These are phyloP conservation scores for Herpetomonas tarakana DNA, from an alignment of 208 protist species.

Conservation along the genomic window DNA sequence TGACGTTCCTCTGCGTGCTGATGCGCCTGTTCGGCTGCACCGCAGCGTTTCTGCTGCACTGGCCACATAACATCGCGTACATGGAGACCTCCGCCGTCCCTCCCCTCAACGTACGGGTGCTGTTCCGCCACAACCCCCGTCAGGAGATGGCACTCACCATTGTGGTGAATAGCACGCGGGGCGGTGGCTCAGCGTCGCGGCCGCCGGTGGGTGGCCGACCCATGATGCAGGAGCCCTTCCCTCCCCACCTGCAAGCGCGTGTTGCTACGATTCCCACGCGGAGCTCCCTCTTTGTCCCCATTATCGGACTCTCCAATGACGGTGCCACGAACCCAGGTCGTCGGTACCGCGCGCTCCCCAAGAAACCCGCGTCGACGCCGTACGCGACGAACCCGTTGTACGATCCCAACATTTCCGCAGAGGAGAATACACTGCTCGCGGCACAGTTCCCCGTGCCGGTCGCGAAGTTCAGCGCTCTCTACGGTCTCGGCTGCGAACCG, in stretches of 20 bases:
- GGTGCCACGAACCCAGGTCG: not conserved
- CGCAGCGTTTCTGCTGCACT: constrained; percentile 28
- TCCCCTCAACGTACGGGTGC: not conserved
- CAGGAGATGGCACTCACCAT: not conserved
- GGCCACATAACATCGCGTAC: constrained; percentile 11
- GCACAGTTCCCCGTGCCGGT: constrained; percentile 63
- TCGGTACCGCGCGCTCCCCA: constrained; percentile 38
- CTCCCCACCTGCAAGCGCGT: not conserved
- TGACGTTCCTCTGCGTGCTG: constrained; percentile 40
- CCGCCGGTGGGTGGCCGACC: not conserved
- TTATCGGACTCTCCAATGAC: constrained; percentile 21
- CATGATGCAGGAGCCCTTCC: not conserved
- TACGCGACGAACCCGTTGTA: constrained; percentile 55
- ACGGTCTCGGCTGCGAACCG: constrained; percentile 58
- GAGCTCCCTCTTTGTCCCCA: constrained; percentile 8
- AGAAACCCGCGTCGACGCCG: constrained; percentile 37
- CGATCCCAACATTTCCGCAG: constrained; percentile 5
- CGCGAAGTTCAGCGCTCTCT: constrained; percentile 35
- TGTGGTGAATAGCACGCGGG: not conserved
- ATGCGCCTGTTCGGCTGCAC: constrained; percentile 21
- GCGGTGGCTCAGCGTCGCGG: too few species aligned
- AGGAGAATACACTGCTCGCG: constrained; percentile 12
- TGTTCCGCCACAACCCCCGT: not conserved
- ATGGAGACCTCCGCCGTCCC: not conserved
- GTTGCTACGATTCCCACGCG: not conserved